Base-by-base conservation (phyloP, 495 filamentous ascomycete species). In the Lasiosphaeris hirsuta region DNA sequence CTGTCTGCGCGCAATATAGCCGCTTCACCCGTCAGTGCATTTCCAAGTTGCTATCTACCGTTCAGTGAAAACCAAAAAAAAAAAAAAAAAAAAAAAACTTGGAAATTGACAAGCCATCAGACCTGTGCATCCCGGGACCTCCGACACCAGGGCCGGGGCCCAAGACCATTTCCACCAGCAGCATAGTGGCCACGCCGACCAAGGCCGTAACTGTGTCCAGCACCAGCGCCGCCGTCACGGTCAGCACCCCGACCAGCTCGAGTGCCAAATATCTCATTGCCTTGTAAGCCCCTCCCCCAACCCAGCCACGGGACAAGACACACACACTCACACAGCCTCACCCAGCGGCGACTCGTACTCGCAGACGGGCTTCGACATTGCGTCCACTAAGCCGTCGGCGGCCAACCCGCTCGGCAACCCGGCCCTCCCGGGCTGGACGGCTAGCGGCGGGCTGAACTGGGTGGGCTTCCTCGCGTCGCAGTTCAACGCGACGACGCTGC, bases 351-450 rank as follows among this genome's bases (percentile, higher is more conserved):
- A 79, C 67, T 77, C 74, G 52, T 79, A 79, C 66, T 75, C 77
- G 19, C 69, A 77, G 60, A 78, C 84, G 14, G 82, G 82, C 49
- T 96, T 94, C 74, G 80, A 89, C 63, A 68, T 79, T 43, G 78
- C 70, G 30, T 72, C 74, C 46, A 71, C 78, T 10, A 84, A 88
- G 54, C 88, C 90, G 7, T 78, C 80, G 15, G 65, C 75, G 10
- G 52, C 71, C 30, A 90, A 92, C 66, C 89, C 90, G 0, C 75
- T 94, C 57, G 90, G 90, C 19, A 96, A 93, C 67, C 90, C 90
- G 6, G 46, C 69, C 0, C 84, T 83, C 42, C 85, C 84, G 1
- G 84, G 82, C 5, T 81, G 73, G 70, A 85, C 82, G 1, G 76
- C 83, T 35, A 66, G 75, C 19, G 84, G 84, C 57, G 82, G 82